A percentile compares a stretch with the other conserved stretches of the same genome.
Conservation (phyloP, 2,329 filamentous ascomycete genomes). For the Catunica adiposa region DNA sequence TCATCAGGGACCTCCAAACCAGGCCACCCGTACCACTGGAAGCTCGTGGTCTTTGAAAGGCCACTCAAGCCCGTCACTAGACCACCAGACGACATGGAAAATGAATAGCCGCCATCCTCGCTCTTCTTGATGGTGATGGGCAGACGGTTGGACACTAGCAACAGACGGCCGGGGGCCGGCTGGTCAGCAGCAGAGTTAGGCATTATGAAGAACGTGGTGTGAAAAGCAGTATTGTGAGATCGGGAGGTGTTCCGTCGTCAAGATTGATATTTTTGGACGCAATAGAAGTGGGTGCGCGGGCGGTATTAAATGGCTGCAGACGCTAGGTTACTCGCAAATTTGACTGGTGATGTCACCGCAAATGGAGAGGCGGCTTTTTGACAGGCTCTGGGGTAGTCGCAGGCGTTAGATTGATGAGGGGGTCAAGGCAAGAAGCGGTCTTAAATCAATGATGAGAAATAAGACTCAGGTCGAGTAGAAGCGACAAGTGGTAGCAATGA, state of each 20-base stretch:
- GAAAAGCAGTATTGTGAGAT: not conserved
- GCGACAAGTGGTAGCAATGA: no score
- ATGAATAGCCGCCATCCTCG: conserved; percentile 80
- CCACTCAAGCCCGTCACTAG: conserved; percentile 88
- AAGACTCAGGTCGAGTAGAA: no score
- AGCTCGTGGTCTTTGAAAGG: conserved; percentile 77
- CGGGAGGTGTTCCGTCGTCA: no score
- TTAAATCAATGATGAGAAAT: not conserved
- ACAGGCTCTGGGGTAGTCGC: not conserved
- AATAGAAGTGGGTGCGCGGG: not conserved
- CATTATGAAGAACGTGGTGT: conserved; percentile 19
- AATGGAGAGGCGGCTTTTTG: not conserved
- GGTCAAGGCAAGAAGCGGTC: not conserved
- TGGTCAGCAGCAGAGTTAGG: conserved; percentile 23
- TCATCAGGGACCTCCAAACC: conserved; percentile 78
- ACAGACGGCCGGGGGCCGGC: conserved; percentile 36
- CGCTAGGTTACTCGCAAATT: not conserved
- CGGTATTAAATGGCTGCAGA: not conserved
- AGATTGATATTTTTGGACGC: not conserved
- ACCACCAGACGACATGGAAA: conserved; percentile 92
- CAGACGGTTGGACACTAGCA: conserved; percentile 85
- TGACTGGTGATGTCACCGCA: not conserved
- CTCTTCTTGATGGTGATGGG: conserved; percentile 93
- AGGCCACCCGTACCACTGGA: conserved; percentile 98
- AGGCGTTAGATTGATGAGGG: not conserved